phyloP scores from a whole-genome alignment of 768 basidiomycete genomes.

The Mycena belliarum region DNA sequence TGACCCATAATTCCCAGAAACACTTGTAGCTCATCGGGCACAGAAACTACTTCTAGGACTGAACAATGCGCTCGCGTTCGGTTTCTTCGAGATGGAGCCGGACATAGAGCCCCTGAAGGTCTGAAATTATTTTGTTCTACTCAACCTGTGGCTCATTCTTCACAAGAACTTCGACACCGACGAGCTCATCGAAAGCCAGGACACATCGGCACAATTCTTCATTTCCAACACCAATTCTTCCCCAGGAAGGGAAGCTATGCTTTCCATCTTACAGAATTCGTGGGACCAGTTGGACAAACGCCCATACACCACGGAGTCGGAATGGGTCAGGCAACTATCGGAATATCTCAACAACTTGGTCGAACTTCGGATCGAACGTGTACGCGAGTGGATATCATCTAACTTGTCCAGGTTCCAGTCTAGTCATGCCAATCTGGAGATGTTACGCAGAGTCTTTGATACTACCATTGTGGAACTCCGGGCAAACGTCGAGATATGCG shows the following conservation, averaged over 20 bases:
- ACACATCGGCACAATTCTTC: conserved; percentile 40
- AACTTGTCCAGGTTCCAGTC: conserved; percentile 52
- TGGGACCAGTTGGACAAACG: conserved; percentile 37
- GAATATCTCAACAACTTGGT: conserved; percentile 40
- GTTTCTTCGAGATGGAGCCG: conserved; percentile 46
- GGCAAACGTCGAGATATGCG: conserved; percentile 50
- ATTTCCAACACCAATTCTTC: conserved; percentile 12
- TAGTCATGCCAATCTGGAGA: conserved; percentile 44
- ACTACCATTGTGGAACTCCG: conserved; percentile 45
- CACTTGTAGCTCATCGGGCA: conserved; percentile 49
- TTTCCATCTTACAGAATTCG: conserved; percentile 24
- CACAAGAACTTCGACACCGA: conserved; percentile 58
- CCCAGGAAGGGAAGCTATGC: conserved; percentile 24
- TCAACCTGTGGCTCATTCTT: neutral
- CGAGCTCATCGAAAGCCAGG: conserved; percentile 35
- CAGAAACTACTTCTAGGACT: conserved; percentile 44
- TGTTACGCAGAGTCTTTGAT: conserved; percentile 46
- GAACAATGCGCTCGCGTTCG: conserved; percentile 48
- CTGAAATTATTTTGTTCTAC: neutral
- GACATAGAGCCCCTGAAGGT: conserved; percentile 55
- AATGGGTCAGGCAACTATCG: conserved; percentile 43
- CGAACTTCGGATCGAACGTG: conserved; percentile 46
- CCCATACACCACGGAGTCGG: conserved; percentile 35
- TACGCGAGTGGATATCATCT: conserved; percentile 50
- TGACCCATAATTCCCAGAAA: conserved; percentile 35